phyloP scores from a whole-genome alignment of 345 rosid species.

The Adansonia digitata region DNA sequence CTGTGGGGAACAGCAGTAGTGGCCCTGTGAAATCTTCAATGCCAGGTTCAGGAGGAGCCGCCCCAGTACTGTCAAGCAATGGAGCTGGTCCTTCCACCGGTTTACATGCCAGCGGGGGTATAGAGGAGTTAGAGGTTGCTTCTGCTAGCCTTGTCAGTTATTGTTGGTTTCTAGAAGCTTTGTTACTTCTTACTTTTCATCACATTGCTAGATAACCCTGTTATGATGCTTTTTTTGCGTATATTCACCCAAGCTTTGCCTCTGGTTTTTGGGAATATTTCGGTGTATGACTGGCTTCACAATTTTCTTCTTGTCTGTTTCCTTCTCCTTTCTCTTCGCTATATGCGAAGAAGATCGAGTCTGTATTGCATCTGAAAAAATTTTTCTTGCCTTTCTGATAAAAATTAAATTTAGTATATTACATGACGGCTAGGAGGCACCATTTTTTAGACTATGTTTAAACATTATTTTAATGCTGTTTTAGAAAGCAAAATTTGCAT shows the following conservation, averaged over 20 bases:
- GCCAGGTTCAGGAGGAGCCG: constrained; percentile 21
- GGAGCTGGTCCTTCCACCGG: constrained; percentile 33
- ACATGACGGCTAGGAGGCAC: not conserved
- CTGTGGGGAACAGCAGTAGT: constrained; percentile 13
- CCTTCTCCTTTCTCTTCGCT: too few relatives aligned
- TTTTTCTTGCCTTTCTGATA: not conserved
- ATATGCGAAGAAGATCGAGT: too few relatives aligned
- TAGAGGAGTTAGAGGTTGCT: constrained; percentile 92
- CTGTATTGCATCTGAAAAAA: not conserved
- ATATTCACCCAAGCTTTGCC: not conserved
- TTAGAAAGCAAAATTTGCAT: not conserved
- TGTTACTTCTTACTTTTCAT: not conserved
- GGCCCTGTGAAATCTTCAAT: constrained; percentile 24
- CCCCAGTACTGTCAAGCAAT: constrained; percentile 24
- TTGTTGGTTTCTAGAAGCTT: constrained; percentile 1
- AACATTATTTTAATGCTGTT: not conserved
- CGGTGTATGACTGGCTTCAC: not conserved
- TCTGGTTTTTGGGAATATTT: not conserved
- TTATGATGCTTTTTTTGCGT: not conserved
- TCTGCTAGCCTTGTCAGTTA: constrained; percentile 6
- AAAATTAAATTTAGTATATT: not conserved
- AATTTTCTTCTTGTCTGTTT: not conserved
- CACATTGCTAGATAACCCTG: not conserved
- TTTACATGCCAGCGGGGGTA: constrained; percentile 24
- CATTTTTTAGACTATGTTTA: not conserved